These are phyloP conservation scores for Colletotrichum shisoi DNA, from an alignment of 2,329 filamentous ascomycete species.

Conservation along the genomic window DNA sequence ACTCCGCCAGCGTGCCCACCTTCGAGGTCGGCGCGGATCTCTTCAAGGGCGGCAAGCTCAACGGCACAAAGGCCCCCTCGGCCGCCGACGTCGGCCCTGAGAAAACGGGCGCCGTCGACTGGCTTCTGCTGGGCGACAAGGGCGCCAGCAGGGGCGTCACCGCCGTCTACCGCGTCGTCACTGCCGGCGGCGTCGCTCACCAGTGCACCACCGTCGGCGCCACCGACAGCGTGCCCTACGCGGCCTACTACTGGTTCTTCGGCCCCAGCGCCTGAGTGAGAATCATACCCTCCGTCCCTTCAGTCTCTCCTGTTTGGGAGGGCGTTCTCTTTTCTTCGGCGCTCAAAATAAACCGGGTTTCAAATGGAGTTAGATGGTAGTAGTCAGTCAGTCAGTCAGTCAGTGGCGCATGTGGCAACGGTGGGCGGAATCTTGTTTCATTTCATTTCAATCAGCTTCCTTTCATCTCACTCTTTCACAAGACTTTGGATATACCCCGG, in stretches of 20 bases:
- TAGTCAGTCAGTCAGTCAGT: neutral
- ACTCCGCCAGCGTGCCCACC: slow-evolving; percentile 59
- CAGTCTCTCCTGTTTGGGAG: neutral
- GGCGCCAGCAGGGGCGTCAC: slow-evolving; percentile 51
- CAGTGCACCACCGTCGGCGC: slow-evolving; percentile 53
- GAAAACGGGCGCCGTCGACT: slow-evolving; percentile 62
- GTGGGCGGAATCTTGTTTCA: neutral
- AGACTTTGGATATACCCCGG: slow-evolving; percentile 35
- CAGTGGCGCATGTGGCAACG: too few relatives aligned
- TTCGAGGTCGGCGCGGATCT: slow-evolving; percentile 63
- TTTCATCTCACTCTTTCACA: slow-evolving; percentile 10
- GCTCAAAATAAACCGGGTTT: slow-evolving; percentile 14
- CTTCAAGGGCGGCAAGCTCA: slow-evolving; percentile 60
- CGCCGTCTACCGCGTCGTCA: slow-evolving; percentile 63
- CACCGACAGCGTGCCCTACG: slow-evolving; percentile 62
- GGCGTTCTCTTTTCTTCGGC: neutral
- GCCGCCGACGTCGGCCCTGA: slow-evolving; percentile 56
- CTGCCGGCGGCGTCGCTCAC: slow-evolving; percentile 59
- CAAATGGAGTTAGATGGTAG: neutral
- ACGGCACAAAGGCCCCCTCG: slow-evolving; percentile 60
- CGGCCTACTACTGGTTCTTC: slow-evolving; percentile 68
- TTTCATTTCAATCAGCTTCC: neutral
- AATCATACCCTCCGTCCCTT: too few relatives aligned
- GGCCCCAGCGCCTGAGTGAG: slow-evolving; percentile 43
- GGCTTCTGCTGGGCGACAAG: slow-evolving; percentile 59